Evolutionary conservation across 805 yeast genomes (phyloP).

Genomic region (Suhomyces faveliae): DNA sequence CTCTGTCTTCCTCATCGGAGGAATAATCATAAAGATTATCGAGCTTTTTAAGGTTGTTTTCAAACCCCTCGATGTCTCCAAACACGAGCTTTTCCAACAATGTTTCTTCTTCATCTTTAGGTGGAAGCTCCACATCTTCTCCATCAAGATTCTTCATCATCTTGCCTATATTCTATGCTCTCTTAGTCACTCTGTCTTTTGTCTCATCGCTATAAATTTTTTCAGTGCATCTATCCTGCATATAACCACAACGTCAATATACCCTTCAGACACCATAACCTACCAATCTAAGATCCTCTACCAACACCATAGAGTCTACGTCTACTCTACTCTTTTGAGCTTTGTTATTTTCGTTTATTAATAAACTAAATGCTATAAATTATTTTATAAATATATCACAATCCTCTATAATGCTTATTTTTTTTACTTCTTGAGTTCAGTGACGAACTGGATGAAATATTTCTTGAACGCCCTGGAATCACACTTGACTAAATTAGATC

Average conservation of each 20-base stretch:
- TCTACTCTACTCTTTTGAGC: too few species aligned
- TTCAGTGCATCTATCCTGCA: neutral
- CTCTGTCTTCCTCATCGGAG: slow-evolving; percentile 35
- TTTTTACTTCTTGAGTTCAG: slow-evolving; percentile 26
- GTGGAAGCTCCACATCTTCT: slow-evolving; percentile 44
- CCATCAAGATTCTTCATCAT: slow-evolving; percentile 14
- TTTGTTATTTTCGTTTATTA: too few species aligned
- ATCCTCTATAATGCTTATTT: slow-evolving; percentile 3
- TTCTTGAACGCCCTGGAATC: slow-evolving; percentile 69
- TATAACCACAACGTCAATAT: neutral
- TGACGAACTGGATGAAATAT: slow-evolving; percentile 52
- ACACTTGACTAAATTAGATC: slow-evolving; percentile 52
- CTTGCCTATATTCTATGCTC: slow-evolving; percentile 1
- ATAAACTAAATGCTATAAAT: neutral
- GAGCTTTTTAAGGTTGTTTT: slow-evolving; percentile 56
- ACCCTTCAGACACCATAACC: too few species aligned
- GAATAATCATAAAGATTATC: slow-evolving; percentile 55
- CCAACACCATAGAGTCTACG: too few species aligned
- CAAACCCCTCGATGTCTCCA: slow-evolving; percentile 82
- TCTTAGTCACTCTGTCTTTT: neutral
- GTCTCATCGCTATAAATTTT: slow-evolving; percentile 1
- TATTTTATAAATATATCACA: slow-evolving; percentile 2
- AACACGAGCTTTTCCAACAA: slow-evolving; percentile 80
- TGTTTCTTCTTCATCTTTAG: slow-evolving; percentile 83
- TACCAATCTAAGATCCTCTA: too few species aligned